Percentiles rank a stretch among this genome's conserved stretches.
These are phyloP conservation scores for Panicum miliaceum DNA, from an alignment of 176 grass and related monocot species.

Conservation along the genomic window DNA sequence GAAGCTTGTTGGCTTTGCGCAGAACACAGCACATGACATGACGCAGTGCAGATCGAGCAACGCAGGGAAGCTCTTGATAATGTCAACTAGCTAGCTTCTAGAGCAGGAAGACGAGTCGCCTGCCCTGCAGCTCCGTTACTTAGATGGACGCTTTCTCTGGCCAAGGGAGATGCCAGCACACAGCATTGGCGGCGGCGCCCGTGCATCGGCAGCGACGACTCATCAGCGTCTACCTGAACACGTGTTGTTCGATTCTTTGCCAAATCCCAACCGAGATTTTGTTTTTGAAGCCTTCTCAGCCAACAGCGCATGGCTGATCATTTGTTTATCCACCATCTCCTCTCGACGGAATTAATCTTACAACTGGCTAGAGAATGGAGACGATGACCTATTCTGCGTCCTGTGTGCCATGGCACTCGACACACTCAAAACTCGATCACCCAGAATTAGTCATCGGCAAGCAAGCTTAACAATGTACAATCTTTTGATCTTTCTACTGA, in stretches of 20 bases:
- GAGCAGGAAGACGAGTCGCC: conserved; percentile 11
- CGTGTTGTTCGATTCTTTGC: background rate
- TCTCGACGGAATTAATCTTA: background rate
- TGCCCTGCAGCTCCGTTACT: background rate
- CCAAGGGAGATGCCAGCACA: background rate
- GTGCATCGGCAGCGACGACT: background rate
- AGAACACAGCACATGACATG: background rate
- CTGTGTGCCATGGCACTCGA: background rate
- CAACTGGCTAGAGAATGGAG: background rate
- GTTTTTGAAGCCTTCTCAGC: background rate
- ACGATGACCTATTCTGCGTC: background rate
- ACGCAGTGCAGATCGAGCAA: background rate
- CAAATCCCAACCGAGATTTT: background rate
- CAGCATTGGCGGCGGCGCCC: background rate
- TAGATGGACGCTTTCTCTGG: background rate
- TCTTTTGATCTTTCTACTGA: background rate
- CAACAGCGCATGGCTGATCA: background rate
- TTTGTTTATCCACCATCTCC: background rate
- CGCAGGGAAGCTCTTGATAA: background rate
- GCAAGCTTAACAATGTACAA: background rate
- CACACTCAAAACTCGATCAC: background rate
- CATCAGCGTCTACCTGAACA: background rate
- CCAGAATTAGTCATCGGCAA: background rate
- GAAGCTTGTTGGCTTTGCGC: background rate
- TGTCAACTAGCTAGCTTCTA: conserved; percentile 6